Conservation (phyloP, 768 basidiomycete species). For the Amanita rubescens region DNA sequence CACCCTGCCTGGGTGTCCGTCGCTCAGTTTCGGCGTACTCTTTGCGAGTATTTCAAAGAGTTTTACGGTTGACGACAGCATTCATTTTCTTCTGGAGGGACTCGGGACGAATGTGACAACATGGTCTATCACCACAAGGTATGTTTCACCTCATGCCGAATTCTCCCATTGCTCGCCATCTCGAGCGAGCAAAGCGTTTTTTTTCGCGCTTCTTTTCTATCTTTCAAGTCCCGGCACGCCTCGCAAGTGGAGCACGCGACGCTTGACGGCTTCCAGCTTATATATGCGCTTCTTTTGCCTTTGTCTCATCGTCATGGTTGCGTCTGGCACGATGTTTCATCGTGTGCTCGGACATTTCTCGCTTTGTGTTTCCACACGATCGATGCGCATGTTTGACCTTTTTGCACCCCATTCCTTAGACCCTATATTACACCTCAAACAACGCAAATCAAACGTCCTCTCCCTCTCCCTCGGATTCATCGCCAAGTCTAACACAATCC, state of each 20-base stretch:
- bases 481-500: constrained; percentile 35
- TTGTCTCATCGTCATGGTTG: constrained; percentile 1
- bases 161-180: background rate
- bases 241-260: too few species aligned
- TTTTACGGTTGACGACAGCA: background rate
- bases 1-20: background rate
- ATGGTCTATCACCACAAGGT: constrained; percentile 6
- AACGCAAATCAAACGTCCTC: constrained; percentile 2
- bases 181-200: background rate
- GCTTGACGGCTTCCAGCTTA: background rate
- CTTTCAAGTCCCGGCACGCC: too few species aligned
- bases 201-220: background rate
- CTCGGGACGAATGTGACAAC: background rate
- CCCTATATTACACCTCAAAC: constrained; percentile 1
- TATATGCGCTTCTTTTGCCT: background rate
- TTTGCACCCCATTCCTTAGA: background rate
- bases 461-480: constrained; percentile 28
- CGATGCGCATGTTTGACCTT: background rate
- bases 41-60: background rate
- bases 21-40: background rate
- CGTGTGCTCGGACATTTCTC: background rate
- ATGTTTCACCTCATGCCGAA: background rate
- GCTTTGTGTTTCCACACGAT: background rate
- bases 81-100: background rate
- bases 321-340: background rate